Conservation (phyloP, 306 rosid species). For the Clitoria ternatea region DNA sequence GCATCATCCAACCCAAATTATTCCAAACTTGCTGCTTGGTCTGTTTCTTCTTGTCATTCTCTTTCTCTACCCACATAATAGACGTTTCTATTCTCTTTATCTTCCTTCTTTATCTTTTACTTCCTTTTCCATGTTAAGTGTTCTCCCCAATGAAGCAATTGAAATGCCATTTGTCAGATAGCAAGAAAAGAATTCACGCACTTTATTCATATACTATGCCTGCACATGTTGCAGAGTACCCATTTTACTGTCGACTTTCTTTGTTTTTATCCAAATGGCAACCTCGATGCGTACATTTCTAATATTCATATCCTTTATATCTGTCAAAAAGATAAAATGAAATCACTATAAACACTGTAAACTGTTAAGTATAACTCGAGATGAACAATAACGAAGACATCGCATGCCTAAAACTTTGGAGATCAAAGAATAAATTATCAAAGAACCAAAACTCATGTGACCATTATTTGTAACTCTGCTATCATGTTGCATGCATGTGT, state of each 20-base stretch:
- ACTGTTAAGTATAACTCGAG: background rate
- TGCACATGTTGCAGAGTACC: background rate
- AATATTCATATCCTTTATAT: background rate
- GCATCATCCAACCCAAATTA: constrained; percentile 7
- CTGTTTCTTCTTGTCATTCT: constrained; percentile 15
- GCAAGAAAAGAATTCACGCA: constrained; percentile 31
- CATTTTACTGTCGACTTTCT: background rate
- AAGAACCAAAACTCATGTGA: background rate
- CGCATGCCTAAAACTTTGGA: background rate
- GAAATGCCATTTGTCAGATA: constrained; percentile 23
- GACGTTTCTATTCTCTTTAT: constrained; percentile 43
- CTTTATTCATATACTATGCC: constrained; percentile 25
- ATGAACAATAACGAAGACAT: background rate
- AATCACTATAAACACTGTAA: background rate
- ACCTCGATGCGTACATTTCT: background rate
- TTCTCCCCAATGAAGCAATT: constrained; percentile 7
- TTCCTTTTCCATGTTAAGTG: constrained; percentile 8
- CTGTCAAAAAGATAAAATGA: background rate
- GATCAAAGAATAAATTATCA: background rate
- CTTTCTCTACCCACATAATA: background rate
- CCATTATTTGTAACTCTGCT: background rate
- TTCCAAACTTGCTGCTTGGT: constrained; percentile 45
- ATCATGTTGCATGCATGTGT: background rate
- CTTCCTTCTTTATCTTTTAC: constrained; percentile 18
- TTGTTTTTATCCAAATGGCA: background rate